phyloP scores from a whole-genome alignment of 1,139 yeast genomes.

The Suhomyces maxii region DNA sequence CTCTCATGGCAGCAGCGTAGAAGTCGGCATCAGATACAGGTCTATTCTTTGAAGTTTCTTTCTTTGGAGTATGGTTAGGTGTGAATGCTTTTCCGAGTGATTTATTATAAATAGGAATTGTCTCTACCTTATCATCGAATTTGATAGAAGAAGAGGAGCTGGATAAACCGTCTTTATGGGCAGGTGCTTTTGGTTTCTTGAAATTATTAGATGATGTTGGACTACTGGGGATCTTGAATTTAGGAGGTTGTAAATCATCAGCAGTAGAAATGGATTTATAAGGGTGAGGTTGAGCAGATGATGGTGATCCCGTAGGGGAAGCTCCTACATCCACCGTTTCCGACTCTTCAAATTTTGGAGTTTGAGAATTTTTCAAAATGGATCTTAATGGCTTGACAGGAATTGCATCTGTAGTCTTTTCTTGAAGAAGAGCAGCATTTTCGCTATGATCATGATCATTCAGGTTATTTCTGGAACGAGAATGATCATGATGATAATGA shows the following conservation, averaged over 20 bases:
- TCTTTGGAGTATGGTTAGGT: conserved; percentile 1
- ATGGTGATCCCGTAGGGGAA: not conserved
- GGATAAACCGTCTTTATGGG: conserved; percentile 6
- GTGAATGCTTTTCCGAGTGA: conserved; percentile 5
- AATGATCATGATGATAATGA: too few relatives aligned
- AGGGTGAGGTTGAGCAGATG: conserved; percentile 9
- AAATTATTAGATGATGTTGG: conserved; percentile 1
- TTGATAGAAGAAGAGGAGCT: conserved; percentile 34
- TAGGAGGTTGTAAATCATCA: conserved; percentile 2
- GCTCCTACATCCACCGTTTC: conserved; percentile 13
- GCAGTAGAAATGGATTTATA: conserved; percentile 11
- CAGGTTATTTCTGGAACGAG: not conserved
- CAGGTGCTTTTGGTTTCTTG: not conserved
- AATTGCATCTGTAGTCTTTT: conserved; percentile 1
- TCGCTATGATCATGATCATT: conserved; percentile 1
- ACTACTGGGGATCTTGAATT: conserved; percentile 5
- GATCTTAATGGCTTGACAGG: conserved; percentile 31
- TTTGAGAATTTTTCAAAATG: conserved; percentile 32
- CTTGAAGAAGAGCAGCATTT: conserved; percentile 8
- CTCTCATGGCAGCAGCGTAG: conserved; percentile 42
- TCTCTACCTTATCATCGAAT: conserved; percentile 41
- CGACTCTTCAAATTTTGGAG: conserved; percentile 14
- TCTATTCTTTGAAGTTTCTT: conserved; percentile 5
- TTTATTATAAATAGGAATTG: conserved; percentile 30
- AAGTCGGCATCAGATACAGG: conserved; percentile 17